phyloP scores from a whole-genome alignment of 768 basidiomycete species.

The Asterophora parasitica region DNA sequence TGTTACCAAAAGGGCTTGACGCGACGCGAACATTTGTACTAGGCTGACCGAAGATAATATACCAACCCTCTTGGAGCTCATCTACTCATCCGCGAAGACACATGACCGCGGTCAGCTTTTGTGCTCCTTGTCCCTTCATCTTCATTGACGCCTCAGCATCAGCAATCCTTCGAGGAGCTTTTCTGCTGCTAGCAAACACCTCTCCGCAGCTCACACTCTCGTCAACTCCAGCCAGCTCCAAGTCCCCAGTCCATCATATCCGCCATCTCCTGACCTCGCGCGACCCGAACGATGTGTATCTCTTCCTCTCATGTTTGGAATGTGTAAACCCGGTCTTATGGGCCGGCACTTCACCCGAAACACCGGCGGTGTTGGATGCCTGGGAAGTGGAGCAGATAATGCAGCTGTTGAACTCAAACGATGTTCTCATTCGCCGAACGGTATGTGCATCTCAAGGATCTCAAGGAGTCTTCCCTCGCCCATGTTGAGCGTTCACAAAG shows the following conservation, averaged over 20 bases:
- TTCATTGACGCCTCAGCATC: constrained; percentile 5
- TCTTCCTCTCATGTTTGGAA: constrained; percentile 62
- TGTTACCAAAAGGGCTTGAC: neutral
- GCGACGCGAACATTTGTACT: neutral
- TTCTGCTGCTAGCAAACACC: constrained; percentile 28
- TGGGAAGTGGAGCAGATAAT: constrained; percentile 74
- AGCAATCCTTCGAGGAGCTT: constrained; percentile 34
- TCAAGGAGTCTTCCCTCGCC: neutral
- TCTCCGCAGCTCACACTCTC: constrained; percentile 24
- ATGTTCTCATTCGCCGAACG: constrained; percentile 52
- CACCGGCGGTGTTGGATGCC: constrained; percentile 54
- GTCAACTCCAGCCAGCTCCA: constrained; percentile 20
- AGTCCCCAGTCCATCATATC: constrained; percentile 41
- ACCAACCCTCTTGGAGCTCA: constrained; percentile 20
- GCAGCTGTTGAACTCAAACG: constrained; percentile 58
- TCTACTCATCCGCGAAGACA: constrained; percentile 20
- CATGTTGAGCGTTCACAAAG: constrained; percentile 34
- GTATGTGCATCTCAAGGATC: constrained; percentile 30
- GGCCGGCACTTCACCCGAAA: constrained; percentile 56
- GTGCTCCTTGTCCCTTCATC: neutral
- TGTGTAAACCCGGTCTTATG: constrained; percentile 55
- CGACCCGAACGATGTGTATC: constrained; percentile 56
- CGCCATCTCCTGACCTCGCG: constrained; percentile 54
- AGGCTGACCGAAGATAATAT: constrained; percentile 23
- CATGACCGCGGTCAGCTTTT: constrained; percentile 20